Evolutionary conservation across 768 basidiomycete species (phyloP), one percentile per base, ranked within the genome.

Genomic region (Suillus fuscotomentosus): DNA sequence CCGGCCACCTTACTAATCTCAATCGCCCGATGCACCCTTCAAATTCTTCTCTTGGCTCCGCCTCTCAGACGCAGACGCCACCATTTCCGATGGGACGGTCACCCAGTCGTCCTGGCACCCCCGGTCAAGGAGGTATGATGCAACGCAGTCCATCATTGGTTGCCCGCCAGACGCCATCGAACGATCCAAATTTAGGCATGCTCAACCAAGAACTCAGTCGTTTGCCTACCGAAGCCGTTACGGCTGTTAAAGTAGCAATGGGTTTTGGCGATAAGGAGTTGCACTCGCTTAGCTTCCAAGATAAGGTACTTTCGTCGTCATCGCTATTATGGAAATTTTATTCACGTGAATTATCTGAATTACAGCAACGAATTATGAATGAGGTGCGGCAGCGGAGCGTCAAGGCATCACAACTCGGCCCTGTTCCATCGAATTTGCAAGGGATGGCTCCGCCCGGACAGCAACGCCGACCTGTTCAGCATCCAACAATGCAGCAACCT

Each of bases 111-210:
- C 82, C 88, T 45, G 83, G 74, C 5, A 82, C 86, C 0, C 86
- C 88, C 0, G 79, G 75, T 17, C 77, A 81, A 64, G 75, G 78
- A 8, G 75, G 71, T 42, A 81, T 84, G 73, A 75, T 77, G 63
- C 83, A 86, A 3, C 84, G 73, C 1, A 90, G 89, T 69, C 89
- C 90, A 6, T 86, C 86, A 5, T 48, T 90, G 68, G 74, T 80
- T 5, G 65, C 78, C 41, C 82, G 87, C 6, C 81, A 82, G 66
- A 77, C 82, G 0, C 81, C 83, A 27, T 68, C 72, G 5, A 71
- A 67, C 38, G 34, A 55, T 9, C 72, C 71, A 8, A 70, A 69
- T 15, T 9, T 17, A 20, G 67, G 66, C 38, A 63, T 53, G 31
- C 63, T 85, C 60, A 81, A 81, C 62, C 17, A 55, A 17, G 86